These are phyloP conservation scores for Ophiostoma tasmaniense DNA, from an alignment of 2,329 filamentous ascomycete genomes.

Conservation along the genomic window DNA sequence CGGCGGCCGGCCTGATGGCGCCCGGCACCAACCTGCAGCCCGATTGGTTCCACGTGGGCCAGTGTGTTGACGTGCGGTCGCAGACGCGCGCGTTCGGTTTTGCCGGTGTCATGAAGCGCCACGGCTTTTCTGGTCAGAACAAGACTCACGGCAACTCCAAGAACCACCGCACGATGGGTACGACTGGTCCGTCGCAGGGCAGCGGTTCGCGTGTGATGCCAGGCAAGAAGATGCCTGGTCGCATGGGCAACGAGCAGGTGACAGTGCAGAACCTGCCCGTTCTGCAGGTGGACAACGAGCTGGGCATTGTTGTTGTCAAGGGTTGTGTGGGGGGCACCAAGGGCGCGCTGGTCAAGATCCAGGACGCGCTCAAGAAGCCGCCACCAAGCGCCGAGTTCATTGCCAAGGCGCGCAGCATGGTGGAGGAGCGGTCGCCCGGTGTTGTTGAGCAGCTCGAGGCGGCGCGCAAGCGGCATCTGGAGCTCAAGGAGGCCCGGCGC, in stretches of 20 bases:
- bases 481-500: slow-evolving; percentile 44
- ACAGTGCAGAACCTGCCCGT: slow-evolving; percentile 90
- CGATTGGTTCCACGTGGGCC: slow-evolving; percentile 85
- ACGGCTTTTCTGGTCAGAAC: slow-evolving; percentile 81
- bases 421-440: slow-evolving; percentile 41
- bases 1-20: slow-evolving; percentile 61
- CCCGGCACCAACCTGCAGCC: slow-evolving; percentile 70
- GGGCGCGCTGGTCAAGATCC: slow-evolving; percentile 71
- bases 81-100: slow-evolving; percentile 85
- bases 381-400: slow-evolving; percentile 43
- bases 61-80: slow-evolving; percentile 78
- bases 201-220: slow-evolving; percentile 86
- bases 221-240: slow-evolving; percentile 95
- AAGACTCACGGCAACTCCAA: slow-evolving; percentile 92
- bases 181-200: slow-evolving; percentile 80
- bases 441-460: slow-evolving; percentile 38
- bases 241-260: slow-evolving; percentile 83
- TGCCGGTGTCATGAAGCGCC: slow-evolving; percentile 94
- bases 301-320: slow-evolving; percentile 81
- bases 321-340: slow-evolving; percentile 84
- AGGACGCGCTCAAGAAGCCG: slow-evolving; percentile 83
- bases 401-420: slow-evolving; percentile 35
- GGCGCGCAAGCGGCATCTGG: slow-evolving; percentile 43
- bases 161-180: slow-evolving; percentile 88
- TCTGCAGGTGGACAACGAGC: slow-evolving; percentile 75